Percentiles rank a stretch among this genome's conserved stretches.
Conservation (phyloP, 495 filamentous ascomycete species). For the Podospora tetraspora region DNA sequence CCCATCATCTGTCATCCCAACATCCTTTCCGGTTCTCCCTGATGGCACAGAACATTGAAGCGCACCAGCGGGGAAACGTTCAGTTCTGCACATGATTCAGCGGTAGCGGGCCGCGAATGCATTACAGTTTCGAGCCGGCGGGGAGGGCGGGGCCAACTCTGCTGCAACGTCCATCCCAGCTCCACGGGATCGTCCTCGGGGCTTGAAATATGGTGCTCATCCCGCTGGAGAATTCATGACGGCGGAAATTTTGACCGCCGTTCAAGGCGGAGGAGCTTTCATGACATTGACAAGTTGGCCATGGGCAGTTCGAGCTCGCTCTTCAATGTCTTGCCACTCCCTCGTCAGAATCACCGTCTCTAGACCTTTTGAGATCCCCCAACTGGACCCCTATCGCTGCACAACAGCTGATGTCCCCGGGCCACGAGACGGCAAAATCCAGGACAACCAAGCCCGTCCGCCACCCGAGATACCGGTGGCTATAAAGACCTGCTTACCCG, state of each 20-base stretch:
- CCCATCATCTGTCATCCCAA: background rate
- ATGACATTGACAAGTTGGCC: background rate
- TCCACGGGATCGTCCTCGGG: background rate
- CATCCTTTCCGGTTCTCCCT: background rate
- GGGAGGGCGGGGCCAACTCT: background rate
- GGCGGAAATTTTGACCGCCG: background rate
- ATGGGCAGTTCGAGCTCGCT: background rate
- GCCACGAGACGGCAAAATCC: background rate
- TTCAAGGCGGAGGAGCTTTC: background rate
- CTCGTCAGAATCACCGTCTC: background rate
- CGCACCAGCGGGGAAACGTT: background rate
- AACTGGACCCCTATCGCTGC: background rate
- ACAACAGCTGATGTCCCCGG: background rate
- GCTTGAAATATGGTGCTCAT: background rate
- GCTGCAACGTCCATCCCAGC: background rate
- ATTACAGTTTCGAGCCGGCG: background rate
- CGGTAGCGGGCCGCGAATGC: background rate
- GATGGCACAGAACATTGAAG: background rate
- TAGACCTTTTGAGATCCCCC: too few species aligned
- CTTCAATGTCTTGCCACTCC: background rate
- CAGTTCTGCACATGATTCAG: background rate
- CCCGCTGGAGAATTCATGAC: background rate
- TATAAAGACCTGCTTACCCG: background rate
- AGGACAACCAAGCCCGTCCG: background rate
- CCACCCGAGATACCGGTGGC: background rate